Evolutionary conservation across 202 grass and related monocot genomes (phyloP).

Genomic region (Carex arenaria): DNA sequence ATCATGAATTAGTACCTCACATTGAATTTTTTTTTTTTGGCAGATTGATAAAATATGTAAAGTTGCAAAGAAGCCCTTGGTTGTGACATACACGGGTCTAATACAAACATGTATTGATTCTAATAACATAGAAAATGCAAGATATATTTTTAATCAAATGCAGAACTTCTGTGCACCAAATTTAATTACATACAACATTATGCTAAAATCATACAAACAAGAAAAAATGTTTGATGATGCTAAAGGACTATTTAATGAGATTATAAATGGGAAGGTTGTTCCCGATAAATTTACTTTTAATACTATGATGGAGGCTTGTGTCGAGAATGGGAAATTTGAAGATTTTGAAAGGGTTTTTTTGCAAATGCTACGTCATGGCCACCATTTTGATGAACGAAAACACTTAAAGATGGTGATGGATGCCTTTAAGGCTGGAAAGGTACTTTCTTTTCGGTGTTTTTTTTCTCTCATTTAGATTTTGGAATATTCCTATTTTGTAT

Average conservation of each 20-base stretch:
- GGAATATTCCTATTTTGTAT: conserved; percentile 13
- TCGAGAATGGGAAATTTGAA: conserved; percentile 58
- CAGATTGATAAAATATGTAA: conserved; percentile 95
- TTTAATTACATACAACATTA: conserved; percentile 81
- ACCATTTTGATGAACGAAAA: conserved; percentile 64
- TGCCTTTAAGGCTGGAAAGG: conserved; percentile 81
- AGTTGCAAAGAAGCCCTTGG: conserved; percentile 94
- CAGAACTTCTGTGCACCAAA: conserved; percentile 80
- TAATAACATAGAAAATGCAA: conserved; percentile 72
- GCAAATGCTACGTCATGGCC: conserved; percentile 55
- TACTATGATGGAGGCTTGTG: conserved; percentile 82
- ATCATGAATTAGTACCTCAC: background rate
- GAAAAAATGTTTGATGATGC: conserved; percentile 73
- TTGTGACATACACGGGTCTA: conserved; percentile 89
- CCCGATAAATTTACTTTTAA: conserved; percentile 95
- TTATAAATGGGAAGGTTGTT: conserved; percentile 45
- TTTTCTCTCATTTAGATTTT: conserved; percentile 14
- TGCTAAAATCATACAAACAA: conserved; percentile 73
- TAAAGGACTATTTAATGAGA: conserved; percentile 55
- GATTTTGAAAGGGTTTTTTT: conserved; percentile 63
- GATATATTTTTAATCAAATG: conserved; percentile 82
- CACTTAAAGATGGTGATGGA: conserved; percentile 68
- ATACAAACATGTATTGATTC: conserved; percentile 79
- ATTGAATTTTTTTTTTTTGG: conserved; percentile 11
- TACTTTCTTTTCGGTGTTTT: conserved; percentile 33